Base-by-base conservation (phyloP, 2,329 filamentous ascomycete species). In the Nothophaeocryptopus gaeumannii region DNA sequence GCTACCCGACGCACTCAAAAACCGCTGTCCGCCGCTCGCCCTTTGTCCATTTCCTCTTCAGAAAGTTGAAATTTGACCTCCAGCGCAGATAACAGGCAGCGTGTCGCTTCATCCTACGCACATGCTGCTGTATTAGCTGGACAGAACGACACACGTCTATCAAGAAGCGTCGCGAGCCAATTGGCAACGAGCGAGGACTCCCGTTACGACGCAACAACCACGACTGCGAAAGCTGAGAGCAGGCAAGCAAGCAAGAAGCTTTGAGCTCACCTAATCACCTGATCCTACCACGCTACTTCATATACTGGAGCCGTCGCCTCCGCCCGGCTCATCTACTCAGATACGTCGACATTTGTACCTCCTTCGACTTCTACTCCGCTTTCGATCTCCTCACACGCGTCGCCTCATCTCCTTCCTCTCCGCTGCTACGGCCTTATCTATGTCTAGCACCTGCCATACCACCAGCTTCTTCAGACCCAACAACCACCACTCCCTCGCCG, bases 91-190 rank as follows among this genome's bases (percentile, higher is more conserved):
- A 63, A 58, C 55, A 61, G 58, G 59, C 60, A 43, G 58, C 49
- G 43, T 50, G 54, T 56, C 39, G 53, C 46, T 37, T 45, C 35
- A 38, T 44, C 39, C 34, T 45, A 46, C 53, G 53, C 55, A 45
- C 48, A 45, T 34, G 68, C 76, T 74, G 81, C 82, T 85, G 82
- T 72, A 72, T 68, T 68, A 73, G 65, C 71, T 74, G 74, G 75
- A 74, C 69, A 79, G 76, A 78, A 58, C 49, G 65, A 59, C 35
- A 46, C 38, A 56, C 42, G 32, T 58, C 53, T 60, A 46, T 56
- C 58, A 69, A 70, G 67, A 69, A 68, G 65, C 63, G 61, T 58
- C 46, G 56, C 54, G 62, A 62, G 41, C 41, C 38, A n/a, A 10
- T 20, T 42, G 47, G 56, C 49, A 33, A 55, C 55, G 59, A 56